Base-by-base conservation (phyloP, 352 stramenopile species). In the Phytophthora boehmeriae region DNA sequence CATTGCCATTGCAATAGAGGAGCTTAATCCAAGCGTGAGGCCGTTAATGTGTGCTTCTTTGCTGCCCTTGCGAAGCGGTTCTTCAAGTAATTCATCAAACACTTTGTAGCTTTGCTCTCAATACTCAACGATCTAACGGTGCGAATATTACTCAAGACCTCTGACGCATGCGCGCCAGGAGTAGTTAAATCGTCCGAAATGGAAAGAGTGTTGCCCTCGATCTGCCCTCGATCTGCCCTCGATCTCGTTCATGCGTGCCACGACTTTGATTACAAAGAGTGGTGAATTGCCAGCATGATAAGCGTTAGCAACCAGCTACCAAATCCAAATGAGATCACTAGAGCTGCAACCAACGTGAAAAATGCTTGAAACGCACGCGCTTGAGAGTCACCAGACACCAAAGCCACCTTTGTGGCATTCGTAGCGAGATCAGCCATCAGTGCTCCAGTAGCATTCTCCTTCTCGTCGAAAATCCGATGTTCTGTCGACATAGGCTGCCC, bases 401-500 rank as follows among this genome's bases (percentile, higher is more conserved):
- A 45, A 5, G 67, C 62, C 0, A 78, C 71, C 52, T 85, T 62
- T 10, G 71, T 73, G 17, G 79, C 68, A 32, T 78, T 0, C 61
- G 63, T 17, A n/a, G n/a, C n/a, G n/a, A n/a, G n/a, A n/a, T n/a
- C n/a, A n/a, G n/a, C n/a, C n/a, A n/a, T n/a, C n/a, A 76, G 54
- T 6, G 71, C 66, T 13, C 86, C 85, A 8, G 75, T 74, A 9
- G 71, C 74, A 54, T 90, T 85, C 5, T 70, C 50, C 34, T 75
- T 46, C 8, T 76, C 57, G 57, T 96, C 86, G 53, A 93, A 94
- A 80, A 96, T 0, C 60, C 78, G 14, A 90, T 16, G 17, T 73
- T 59, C 23, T 76, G 73, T 10, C 41, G 54, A 32, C 68, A 71
- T 13, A 81, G 41, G n/a, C n/a, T n/a, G 0, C 68, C 69, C 9